A percentile compares a stretch with the other conserved stretches of the same genome.
These are phyloP conservation scores for Chytriomyces hyalinus DNA, from an alignment of 192 early-diverging fungal genomes.

Conservation along the genomic window DNA sequence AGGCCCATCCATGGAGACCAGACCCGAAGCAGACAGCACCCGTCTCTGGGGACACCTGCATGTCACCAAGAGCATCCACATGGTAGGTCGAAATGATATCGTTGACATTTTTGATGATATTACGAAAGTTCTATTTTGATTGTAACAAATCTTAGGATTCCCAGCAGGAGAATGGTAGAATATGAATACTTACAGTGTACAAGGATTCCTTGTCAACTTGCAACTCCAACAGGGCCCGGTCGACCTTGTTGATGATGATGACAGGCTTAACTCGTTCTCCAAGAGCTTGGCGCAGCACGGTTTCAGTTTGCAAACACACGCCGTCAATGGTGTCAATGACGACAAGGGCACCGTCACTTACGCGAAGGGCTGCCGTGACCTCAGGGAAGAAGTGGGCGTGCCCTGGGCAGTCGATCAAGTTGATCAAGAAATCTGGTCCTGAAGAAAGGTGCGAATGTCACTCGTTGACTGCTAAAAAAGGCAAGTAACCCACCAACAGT, in stretches of 20 bases:
- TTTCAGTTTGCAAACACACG: slow-evolving; percentile 99
- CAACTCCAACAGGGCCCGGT: slow-evolving; percentile 96
- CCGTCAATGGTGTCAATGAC: slow-evolving; percentile 98
- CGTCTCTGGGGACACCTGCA: slow-evolving; percentile 89
- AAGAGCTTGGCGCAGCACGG: slow-evolving; percentile 96
- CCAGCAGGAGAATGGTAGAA: not conserved
- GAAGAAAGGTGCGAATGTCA: not conserved
- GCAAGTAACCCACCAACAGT: slow-evolving; percentile 60
- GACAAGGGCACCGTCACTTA: slow-evolving; percentile 98
- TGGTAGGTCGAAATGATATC: slow-evolving; percentile 96
- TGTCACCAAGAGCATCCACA: slow-evolving; percentile 84
- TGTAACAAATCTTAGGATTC: not conserved
- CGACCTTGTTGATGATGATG: slow-evolving; percentile 98
- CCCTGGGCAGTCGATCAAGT: slow-evolving; percentile 99
- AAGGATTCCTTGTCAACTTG: slow-evolving; percentile 95
- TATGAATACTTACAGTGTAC: slow-evolving; percentile 64
- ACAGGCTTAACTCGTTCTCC: slow-evolving; percentile 97
- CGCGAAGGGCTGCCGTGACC: slow-evolving; percentile 98
- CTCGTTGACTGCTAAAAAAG: not conserved
- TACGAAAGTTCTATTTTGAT: slow-evolving; percentile 77
- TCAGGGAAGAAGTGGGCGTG: slow-evolving; percentile 99
- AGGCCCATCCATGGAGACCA: slow-evolving; percentile 98
- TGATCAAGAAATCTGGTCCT: slow-evolving; percentile 94
- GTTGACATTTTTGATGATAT: slow-evolving; percentile 97
- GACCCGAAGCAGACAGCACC: slow-evolving; percentile 98